A percentile compares a stretch with the other conserved stretches of the same genome.
Conservation (phyloP, 495 filamentous ascomycete genomes). For the Rostrohypoxylon terebratum region DNA sequence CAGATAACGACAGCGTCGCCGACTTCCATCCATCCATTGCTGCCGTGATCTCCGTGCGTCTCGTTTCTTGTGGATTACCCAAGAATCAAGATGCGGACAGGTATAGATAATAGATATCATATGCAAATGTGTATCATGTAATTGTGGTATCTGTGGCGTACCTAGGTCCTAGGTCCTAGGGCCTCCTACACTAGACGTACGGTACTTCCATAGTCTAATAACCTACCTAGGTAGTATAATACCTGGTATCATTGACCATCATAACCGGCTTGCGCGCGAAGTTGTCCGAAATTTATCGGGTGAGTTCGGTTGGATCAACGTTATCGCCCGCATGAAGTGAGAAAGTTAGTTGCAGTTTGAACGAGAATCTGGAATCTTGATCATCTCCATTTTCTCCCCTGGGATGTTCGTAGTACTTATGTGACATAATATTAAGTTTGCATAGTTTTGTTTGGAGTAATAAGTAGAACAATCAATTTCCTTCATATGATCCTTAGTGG, state of each 20-base stretch:
- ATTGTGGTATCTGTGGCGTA: not conserved
- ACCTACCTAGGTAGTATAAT: no score
- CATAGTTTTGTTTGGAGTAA: constrained; percentile 13
- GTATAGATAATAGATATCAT: constrained; percentile 25
- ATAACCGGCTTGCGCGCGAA: constrained; percentile 33
- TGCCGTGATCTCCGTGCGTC: not conserved
- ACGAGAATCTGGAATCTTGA: constrained; percentile 9
- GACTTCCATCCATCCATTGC: no score
- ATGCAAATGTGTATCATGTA: not conserved
- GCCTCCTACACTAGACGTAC: no score
- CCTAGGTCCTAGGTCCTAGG: no score
- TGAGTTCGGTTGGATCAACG: constrained; percentile 19
- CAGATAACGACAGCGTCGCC: constrained; percentile 14
- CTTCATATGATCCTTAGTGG: not conserved
- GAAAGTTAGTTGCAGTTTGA: constrained; percentile 10
- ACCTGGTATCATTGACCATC: constrained; percentile 1
- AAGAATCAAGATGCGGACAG: constrained; percentile 14
- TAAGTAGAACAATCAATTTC: constrained; percentile 1
- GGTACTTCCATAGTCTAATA: no score
- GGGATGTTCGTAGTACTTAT: not conserved
- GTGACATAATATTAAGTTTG: not conserved
- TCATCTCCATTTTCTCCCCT: not conserved
- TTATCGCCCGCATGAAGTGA: constrained; percentile 27
- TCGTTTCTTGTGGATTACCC: constrained; percentile 14
- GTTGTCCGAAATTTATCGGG: constrained; percentile 28